phyloP scores from a whole-genome alignment of 228 moss, liverwort and hornwort species.

The Sphagnum magellanicum region DNA sequence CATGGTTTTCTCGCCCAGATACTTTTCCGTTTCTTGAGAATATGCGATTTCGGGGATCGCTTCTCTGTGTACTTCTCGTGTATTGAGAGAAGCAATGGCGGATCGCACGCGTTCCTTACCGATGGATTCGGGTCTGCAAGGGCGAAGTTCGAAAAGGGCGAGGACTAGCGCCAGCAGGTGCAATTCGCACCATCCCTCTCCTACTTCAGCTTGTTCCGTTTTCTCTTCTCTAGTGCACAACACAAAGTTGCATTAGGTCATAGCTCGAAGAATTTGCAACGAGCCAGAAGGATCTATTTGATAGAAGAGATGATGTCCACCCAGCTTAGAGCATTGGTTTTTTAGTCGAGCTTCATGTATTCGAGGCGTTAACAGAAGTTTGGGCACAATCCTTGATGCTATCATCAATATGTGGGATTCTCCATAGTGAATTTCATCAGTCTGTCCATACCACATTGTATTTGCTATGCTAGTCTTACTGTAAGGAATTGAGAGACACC shows the following conservation, averaged over 20 bases:
- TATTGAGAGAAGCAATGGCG: conserved; percentile 14
- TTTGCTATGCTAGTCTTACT: no score
- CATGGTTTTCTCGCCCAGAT: no score
- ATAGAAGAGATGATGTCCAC: neutral
- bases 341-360: no score
- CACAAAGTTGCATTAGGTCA: conserved; percentile 3
- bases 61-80: neutral
- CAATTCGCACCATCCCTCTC: neutral
- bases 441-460: no score
- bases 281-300: neutral
- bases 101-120: conserved; percentile 40
- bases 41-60: neutral
- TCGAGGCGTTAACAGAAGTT: no score
- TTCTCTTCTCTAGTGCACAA: neutral
- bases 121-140: conserved; percentile 16
- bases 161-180: conserved; percentile 53
- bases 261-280: conserved; percentile 2
- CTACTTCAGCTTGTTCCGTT: neutral
- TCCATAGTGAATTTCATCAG: no score
- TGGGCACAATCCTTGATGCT: no score
- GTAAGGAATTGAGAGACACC: no score
- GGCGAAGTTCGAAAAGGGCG: conserved; percentile 41
- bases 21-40: neutral
- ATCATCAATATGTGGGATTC: no score
- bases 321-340: no score